Evolutionary conservation across 1,139 yeast genomes (phyloP).

Genomic region (Hyphopichia burtonii): DNA sequence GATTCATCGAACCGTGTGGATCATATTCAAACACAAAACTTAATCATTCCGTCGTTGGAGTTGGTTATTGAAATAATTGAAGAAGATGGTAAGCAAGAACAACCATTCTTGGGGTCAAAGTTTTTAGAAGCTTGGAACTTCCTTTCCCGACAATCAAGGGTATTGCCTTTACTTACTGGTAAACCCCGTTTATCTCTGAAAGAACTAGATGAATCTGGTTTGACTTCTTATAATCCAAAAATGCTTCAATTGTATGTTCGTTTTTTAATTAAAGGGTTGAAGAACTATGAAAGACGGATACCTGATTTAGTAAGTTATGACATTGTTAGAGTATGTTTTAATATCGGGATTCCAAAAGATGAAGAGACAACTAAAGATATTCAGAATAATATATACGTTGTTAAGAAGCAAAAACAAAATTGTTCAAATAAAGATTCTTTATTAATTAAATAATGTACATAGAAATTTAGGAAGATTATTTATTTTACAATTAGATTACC

Average conservation of each 20-base stretch:
- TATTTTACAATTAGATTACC: conserved; percentile 10
- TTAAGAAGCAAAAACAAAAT: conserved; percentile 8
- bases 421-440: not conserved
- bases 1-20: not conserved
- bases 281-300: conserved; percentile 28
- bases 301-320: conserved; percentile 32
- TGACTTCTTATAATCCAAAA: conserved; percentile 10
- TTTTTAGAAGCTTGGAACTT: conserved; percentile 40
- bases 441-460: conserved; percentile 1
- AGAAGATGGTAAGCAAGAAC: conserved; percentile 25
- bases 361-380: conserved; percentile 24
- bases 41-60: conserved; percentile 18
- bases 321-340: conserved; percentile 26
- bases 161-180: not conserved
- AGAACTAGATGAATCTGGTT: not conserved
- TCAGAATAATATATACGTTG: conserved; percentile 32
- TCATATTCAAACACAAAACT: conserved; percentile 8
- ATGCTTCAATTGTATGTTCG: conserved; percentile 15
- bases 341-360: conserved; percentile 23
- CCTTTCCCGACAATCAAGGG: conserved; percentile 9
- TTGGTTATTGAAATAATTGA: conserved; percentile 27
- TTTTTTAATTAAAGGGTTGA: conserved; percentile 31
- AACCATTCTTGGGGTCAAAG: conserved; percentile 32
- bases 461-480: too few relatives aligned
- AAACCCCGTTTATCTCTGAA: not conserved